Percentiles rank a stretch among this genome's conserved stretches.
Conservation (phyloP, 75 land plant genomes). For the Pinus albicaulis region DNA sequence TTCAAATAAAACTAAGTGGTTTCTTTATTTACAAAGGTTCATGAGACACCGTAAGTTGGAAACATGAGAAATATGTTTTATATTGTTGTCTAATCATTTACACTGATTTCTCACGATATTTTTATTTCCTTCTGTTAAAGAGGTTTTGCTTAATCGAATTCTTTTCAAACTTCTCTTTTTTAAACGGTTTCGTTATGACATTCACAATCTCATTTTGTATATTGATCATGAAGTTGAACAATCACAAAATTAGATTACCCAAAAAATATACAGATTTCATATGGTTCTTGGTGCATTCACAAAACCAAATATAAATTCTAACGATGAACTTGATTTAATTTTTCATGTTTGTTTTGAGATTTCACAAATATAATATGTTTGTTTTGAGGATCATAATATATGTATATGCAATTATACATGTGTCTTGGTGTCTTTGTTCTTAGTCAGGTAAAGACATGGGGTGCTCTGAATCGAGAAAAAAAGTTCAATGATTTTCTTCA, state of each 20-base stretch:
- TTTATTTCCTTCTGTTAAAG: not conserved
- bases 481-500: conserved; percentile 84
- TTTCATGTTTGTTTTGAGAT: not conserved
- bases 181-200: conserved; percentile 85
- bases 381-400: not conserved
- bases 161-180: not conserved
- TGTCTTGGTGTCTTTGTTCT: conserved; percentile 96
- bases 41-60: not conserved
- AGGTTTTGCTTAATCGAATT: not conserved
- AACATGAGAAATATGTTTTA: not conserved
- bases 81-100: not conserved
- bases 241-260: conserved; percentile 97
- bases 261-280: conserved; percentile 65
- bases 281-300: not conserved
- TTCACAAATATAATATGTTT: not conserved
- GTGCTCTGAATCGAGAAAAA: conserved; percentile 52
- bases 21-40: not conserved
- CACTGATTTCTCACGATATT: not conserved
- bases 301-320: not conserved
- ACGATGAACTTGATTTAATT: not conserved
- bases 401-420: conserved; percentile 79
- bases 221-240: conserved; percentile 89
- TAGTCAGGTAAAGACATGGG: conserved; percentile 89
- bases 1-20: not conserved
- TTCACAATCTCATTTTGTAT: conserved; percentile 98